These are phyloP conservation scores for Triangularia verruculosa DNA, from an alignment of 2,329 filamentous ascomycete species.

Conservation along the genomic window DNA sequence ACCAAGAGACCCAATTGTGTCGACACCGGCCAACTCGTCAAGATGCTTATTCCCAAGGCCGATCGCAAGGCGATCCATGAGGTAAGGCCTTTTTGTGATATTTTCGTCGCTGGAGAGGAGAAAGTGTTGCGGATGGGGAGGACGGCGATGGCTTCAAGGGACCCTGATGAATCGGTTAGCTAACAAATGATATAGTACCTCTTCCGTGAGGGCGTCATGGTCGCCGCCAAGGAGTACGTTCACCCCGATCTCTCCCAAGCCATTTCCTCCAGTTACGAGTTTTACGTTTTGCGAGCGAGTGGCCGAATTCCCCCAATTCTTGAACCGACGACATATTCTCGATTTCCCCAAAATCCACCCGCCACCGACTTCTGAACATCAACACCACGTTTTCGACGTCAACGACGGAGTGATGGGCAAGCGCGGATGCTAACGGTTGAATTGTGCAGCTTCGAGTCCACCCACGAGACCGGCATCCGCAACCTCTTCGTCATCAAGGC, in stretches of 20 bases:
- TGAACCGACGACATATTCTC: background rate
- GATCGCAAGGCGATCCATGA: constrained; percentile 99
- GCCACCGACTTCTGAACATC: background rate
- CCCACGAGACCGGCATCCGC: constrained; percentile 98
- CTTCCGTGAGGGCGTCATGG: constrained; percentile 90
- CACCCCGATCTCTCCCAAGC: constrained; percentile 12
- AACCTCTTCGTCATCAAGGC: constrained; percentile 99
- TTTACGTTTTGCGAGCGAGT: background rate
- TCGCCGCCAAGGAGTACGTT: constrained; percentile 93
- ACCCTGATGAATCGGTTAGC: constrained; percentile 14
- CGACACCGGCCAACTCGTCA: constrained; percentile 44
- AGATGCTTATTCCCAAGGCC: constrained; percentile 99
- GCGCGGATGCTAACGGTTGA: constrained; percentile 23
- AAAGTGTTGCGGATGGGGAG: background rate
- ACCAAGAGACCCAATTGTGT: constrained; percentile 47
- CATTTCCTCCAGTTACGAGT: background rate
- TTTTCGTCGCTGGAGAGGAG: constrained; percentile 7
- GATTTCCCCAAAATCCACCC: background rate
- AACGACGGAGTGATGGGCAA: background rate
- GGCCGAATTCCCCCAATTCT: background rate
- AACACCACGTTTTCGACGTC: background rate
- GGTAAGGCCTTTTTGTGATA: constrained; percentile 30
- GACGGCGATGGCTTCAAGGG: constrained; percentile 8
- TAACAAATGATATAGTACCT: constrained; percentile 51
- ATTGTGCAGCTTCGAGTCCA: constrained; percentile 33